Evolutionary conservation across 2,329 filamentous ascomycete species (phyloP).

Genomic region (Colletotrichum spinosum): DNA sequence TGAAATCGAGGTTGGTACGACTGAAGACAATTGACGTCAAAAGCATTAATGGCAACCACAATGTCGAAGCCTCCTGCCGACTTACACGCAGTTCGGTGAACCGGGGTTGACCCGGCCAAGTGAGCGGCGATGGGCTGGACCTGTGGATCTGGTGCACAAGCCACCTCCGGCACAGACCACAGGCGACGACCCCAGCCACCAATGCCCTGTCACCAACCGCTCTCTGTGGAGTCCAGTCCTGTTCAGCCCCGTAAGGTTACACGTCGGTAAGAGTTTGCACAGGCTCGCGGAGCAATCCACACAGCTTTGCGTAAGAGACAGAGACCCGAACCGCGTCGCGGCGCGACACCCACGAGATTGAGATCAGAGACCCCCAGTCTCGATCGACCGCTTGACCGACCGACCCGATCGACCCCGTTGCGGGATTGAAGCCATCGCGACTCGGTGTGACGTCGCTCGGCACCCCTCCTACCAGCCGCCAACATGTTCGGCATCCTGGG

Average conservation of each 20-base stretch:
- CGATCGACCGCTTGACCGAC: conserved; percentile 17
- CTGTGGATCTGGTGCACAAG: neutral
- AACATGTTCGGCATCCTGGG: conserved; percentile 58
- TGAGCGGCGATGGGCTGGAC: conserved; percentile 9
- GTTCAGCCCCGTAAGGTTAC: conserved; percentile 17
- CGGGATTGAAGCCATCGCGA: conserved; percentile 27
- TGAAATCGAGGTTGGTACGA: too few relatives aligned
- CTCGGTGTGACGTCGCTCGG: conserved; percentile 7
- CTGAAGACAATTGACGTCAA: neutral
- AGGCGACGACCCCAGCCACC: conserved; percentile 16
- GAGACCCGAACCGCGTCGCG: conserved; percentile 32
- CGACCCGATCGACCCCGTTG: conserved; percentile 10
- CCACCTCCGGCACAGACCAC: conserved; percentile 18
- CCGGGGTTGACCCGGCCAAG: conserved; percentile 25
- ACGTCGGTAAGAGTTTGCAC: conserved; percentile 38
- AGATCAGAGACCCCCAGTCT: conserved; percentile 26
- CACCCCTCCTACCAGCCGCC: neutral
- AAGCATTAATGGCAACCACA: too few relatives aligned
- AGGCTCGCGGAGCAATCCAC: conserved; percentile 38
- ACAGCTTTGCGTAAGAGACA: conserved; percentile 35
- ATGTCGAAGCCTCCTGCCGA: conserved; percentile 15
- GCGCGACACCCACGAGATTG: conserved; percentile 40
- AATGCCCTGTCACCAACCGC: conserved; percentile 17
- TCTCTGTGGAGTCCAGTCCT: conserved; percentile 28
- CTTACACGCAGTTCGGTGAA: conserved; percentile 23